Evolutionary conservation across 768 basidiomycete genomes (phyloP), one percentile per base, ranked within the genome.

Genomic region (Amanita exitialis): DNA sequence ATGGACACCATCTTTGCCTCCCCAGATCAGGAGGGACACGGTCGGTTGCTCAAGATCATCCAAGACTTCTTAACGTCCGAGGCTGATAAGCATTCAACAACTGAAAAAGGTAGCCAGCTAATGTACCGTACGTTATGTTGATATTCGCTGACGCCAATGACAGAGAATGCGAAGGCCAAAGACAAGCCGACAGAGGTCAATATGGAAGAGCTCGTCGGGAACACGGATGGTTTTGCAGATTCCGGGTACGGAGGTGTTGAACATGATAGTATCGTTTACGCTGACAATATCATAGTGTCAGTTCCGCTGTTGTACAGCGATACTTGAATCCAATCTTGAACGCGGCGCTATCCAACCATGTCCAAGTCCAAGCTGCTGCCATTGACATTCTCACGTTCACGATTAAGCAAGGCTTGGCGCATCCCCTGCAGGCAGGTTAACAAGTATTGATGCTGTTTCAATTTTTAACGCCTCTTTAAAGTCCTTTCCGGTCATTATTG

Each of bases 221-320:
- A 95, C 59, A 92, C 92, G 0, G 87, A 92, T 59, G 91, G 86
- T 1, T 95, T 98, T 63, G 92, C 95, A 0, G 96, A 98, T 58
- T 97, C 95, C 5, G 94, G 94, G 96, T 97, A 66, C 59, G 80
- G 54, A 27, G 9, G n/a, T 39, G 7, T 10, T 9, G 6, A n/a
- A 20, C 18, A 39, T n/a, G 7, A 12, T 16, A 20, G 10, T 12
- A 37, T 16, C 7, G 10, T 4, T n/a, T 25, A n/a, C 12, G 35
- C 23, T 48, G 21, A 37, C 44, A 3, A 8, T 32, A 43, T 54
- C 52, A 23, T 59, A 98, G 95, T 23, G 90, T 97, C 54, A 91
- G 90, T 64, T 94, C 95, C 1, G 90, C 91, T 3, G 78, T 99
- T 34, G 85, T 97, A 0, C 96, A 99, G 60, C 87, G 95, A 7